These are phyloP conservation scores for Podospora tetraspora DNA, from an alignment of 495 filamentous ascomycete genomes.

Conservation along the genomic window DNA sequence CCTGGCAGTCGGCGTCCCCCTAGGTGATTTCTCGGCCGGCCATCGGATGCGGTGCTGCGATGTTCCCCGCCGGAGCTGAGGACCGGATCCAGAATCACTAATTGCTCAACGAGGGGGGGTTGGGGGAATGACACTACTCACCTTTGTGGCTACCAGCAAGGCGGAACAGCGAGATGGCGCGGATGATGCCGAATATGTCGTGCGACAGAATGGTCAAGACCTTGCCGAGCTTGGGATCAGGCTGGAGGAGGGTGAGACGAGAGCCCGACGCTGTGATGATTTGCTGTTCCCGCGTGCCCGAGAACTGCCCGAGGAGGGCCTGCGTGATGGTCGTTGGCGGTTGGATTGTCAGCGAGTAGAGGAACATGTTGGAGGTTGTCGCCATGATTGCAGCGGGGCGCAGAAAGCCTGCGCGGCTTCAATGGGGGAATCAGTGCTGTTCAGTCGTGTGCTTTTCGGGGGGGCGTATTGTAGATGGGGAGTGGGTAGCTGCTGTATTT, in stretches of 20 bases:
- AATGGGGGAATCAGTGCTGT: slow-evolving; percentile 11
- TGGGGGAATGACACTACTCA: slow-evolving; percentile 51
- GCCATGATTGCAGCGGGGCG: slow-evolving; percentile 65
- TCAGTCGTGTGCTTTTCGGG: slow-evolving; percentile 1
- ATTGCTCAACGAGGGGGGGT: slow-evolving; percentile 52
- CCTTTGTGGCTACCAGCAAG: slow-evolving; percentile 93
- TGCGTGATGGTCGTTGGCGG: slow-evolving; percentile 82
- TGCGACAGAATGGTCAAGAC: slow-evolving; percentile 79
- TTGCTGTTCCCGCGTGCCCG: slow-evolving; percentile 91
- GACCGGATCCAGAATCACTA: slow-evolving; percentile 85
- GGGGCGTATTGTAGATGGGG: not conserved
- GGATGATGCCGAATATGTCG: slow-evolving; percentile 93
- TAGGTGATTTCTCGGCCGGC: slow-evolving; percentile 25
- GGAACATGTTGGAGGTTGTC: slow-evolving; percentile 93
- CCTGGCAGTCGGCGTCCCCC: slow-evolving; percentile 22
- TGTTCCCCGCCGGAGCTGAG: slow-evolving; percentile 40
- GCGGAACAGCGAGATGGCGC: slow-evolving; percentile 79
- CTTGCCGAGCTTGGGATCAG: slow-evolving; percentile 78
- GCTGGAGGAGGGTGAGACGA: slow-evolving; percentile 78
- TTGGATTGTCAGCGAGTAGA: slow-evolving; percentile 93
- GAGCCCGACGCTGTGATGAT: slow-evolving; percentile 93
- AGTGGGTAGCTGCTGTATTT: not conserved
- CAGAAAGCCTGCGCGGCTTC: slow-evolving; percentile 51
- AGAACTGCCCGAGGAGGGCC: slow-evolving; percentile 88
- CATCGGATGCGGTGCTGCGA: slow-evolving; percentile 14